Conservation (phyloP, 768 basidiomycete genomes). For the Tulasnella sp. region DNA sequence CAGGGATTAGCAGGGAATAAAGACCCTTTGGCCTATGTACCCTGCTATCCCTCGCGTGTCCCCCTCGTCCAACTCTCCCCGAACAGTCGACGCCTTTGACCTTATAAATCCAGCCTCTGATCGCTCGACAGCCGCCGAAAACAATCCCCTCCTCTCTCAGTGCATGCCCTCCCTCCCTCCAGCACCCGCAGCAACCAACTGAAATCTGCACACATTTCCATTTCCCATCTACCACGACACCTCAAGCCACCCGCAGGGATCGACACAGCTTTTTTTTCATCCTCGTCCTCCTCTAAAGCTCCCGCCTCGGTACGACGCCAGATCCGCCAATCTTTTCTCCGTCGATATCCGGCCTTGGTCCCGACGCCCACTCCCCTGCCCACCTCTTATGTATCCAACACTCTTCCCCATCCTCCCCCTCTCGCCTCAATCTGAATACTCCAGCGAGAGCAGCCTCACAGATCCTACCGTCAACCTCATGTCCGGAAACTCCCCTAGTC, state of each 20-base stretch:
- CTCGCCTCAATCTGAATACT: neutral
- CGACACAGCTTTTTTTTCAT: neutral
- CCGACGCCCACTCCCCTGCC: neutral
- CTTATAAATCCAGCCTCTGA: neutral
- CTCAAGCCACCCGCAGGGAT: neutral
- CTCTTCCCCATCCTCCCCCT: neutral
- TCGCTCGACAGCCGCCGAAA: neutral
- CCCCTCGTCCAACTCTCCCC: neutral
- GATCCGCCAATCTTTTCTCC: neutral
- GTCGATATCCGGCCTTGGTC: neutral
- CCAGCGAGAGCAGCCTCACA: neutral
- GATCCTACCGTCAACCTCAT: constrained; percentile 2
- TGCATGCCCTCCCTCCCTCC: neutral
- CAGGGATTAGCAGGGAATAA: neutral
- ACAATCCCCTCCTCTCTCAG: neutral
- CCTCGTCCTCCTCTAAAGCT: no score
- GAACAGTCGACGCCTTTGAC: neutral
- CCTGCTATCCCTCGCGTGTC: neutral
- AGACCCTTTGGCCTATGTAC: neutral
- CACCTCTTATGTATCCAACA: neutral
- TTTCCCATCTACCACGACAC: neutral
- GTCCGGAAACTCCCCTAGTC: neutral
- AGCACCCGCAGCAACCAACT: neutral
- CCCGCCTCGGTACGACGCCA: neutral
- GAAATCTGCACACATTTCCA: neutral